Base-by-base conservation (phyloP, 2,329 filamentous ascomycete genomes). In the Rutstroemia sp. region DNA sequence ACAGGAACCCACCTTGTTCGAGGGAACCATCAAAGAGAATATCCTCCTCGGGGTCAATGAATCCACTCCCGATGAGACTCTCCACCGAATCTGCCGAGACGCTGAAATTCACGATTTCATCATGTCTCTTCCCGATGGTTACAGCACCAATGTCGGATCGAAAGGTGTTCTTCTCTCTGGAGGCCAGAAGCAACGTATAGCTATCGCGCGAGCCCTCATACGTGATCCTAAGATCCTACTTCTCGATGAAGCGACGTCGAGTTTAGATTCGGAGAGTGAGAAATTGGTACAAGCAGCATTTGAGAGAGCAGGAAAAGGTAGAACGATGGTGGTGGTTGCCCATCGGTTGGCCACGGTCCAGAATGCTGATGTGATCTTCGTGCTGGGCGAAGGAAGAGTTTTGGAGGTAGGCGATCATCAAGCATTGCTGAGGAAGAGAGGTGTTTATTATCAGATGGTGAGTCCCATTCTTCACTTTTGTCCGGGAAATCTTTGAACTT, bases 301-400 rank as follows among this genome's bases (percentile, higher is more conserved):
- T 65, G 84, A 89, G 73, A 75, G 75, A 44, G 83, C 82, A 0
- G 77, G 77, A 3, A 75, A 76, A 60, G 80, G 79, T 2, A 88
- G 88, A 59, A 84, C 89, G 2, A 90, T 88, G 63, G 75, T 94
- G 3, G 87, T 87, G 2, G 87, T 94, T 10, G 89, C 89, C 1
- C 89, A 92, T 68, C 77, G 88, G 14, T 74, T 92, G 49, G 85
- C 85, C 0, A 92, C 87, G 12, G 83, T 92, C 19, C 87, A 88
- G 69, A 86, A 91, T 63, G 87, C 88, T 1, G 64, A 67, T 59
- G 58, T 65, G 8, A 66, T 67, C 52, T 67, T 66, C 47, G 65
- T 67, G 27, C 46, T 67, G 19, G 65, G 65, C 5, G 64, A 64
- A 44, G 67, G 66, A 17, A 65, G 60, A 38, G 62, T 68, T 1